These are phyloP conservation scores for Colletotrichum gloeosporioides DNA, from an alignment of 2,329 filamentous ascomycete species.

Conservation along the genomic window DNA sequence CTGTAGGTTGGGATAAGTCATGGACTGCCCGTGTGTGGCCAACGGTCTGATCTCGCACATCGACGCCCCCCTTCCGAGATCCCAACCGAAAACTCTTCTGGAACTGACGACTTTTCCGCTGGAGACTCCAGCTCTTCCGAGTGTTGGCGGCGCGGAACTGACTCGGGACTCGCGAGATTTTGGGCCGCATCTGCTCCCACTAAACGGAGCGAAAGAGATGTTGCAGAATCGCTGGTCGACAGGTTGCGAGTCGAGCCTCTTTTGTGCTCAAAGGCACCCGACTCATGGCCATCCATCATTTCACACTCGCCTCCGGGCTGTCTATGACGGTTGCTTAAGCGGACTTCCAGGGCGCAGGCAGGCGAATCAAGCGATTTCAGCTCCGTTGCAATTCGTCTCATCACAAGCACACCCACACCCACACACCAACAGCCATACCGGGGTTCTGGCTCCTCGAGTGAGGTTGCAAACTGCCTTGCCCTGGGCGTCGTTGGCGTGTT, in stretches of 20 bases:
- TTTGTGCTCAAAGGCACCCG: neutral
- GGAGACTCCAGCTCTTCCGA: neutral
- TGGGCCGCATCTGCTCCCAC: neutral
- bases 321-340: neutral
- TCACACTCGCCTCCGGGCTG: neutral
- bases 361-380: slow-evolving; percentile 1
- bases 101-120: neutral
- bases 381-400: neutral
- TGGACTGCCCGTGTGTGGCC: neutral
- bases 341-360: neutral
- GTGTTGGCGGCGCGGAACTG: neutral
- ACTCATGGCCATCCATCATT: neutral
- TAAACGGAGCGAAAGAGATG: neutral
- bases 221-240: neutral
- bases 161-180: neutral
- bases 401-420: neutral
- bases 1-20: neutral
- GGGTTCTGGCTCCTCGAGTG: neutral
- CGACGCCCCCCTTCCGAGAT: neutral
- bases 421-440: neutral
- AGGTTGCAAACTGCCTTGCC: neutral
- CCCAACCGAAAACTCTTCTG: neutral
- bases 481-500: neutral
- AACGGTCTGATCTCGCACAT: neutral
- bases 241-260: neutral